Evolutionary conservation across 2,329 filamentous ascomycete species (phyloP), one percentile per base, ranked within the genome.

Genomic region (Eurotiales sp.): DNA sequence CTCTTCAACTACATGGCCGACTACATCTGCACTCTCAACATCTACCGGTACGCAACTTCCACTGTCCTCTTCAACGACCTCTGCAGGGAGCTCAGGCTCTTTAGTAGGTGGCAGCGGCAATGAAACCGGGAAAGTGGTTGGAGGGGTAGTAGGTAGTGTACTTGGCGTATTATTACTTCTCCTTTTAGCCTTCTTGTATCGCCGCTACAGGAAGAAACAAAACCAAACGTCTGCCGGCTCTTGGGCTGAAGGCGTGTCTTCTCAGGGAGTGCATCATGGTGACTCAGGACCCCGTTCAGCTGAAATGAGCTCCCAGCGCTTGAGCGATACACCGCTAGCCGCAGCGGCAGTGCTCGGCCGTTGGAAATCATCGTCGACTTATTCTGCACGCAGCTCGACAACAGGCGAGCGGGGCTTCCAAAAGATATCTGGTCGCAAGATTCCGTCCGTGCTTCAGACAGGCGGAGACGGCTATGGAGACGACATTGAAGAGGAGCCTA

Each of bases 71-170:
- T 30, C 47, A 46, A 46, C 32, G 4, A 15, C 51, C 21, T 10
- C 36, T 39, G 27, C 48, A 12, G 36, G 36, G 2, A 43, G 50
- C n/a, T 56, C 59, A 3, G 55, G 53, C 17, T 52, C 55, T 8
- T 39, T 59, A 34, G 29, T 34, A 7, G 30, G 46, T 29, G 37
- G 10, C 19, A 60, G 55, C 25, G 32, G 17, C 17, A 60, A 54
- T 23, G 65, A 72, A 40, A 80, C 78, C 21, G 75, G 76, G 14
- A 74, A 75, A 53, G 77, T 85, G 3, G 80, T 83, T 17, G 82
- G 82, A 7, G 81, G 81, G 42, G 79, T 85, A n/a, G 73, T 85
- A 22, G 82, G 82, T 14, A 81, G 81, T 41, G 73, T 83, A 45
- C 80, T 81, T 29, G 82, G 81, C 23, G 61, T 79, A 29, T 77